Evolutionary conservation across 1,284 basidiomycete genomes (phyloP), one percentile per base, ranked within the genome.

Genomic region (Crepidotus sp.): DNA sequence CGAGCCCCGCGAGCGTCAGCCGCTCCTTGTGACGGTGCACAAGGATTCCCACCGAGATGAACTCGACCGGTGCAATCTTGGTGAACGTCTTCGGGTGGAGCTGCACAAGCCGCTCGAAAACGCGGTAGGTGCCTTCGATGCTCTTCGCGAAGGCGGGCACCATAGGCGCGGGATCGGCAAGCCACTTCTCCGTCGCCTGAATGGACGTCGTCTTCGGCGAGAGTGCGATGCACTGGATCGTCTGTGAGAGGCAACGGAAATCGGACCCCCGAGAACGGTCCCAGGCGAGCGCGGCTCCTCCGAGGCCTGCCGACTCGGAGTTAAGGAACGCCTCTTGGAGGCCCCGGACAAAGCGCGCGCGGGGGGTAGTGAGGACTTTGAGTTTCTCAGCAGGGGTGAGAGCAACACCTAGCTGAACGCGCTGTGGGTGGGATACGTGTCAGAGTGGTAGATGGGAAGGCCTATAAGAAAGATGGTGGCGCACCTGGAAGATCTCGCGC

Each of bases 341-440:
- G 9, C 66, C 61, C 21, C 78, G 73, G 21, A 82, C 61, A 50
- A 83, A 76, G 1, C 60, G 45, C 1, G 76, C 64, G 42, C 75
- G 72, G 0, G 69, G 68, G 0, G 73, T 72, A 40, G 62, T 71
- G 50, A 74, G 66, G 0, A 82, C 79, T 53, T 80, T 77, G 6
- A 86, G 67, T 59, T 80, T 83, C 59, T 85, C 80, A 43, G 83
- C 78, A 6, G 81, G 76, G 0, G 80, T 85, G n/a, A 86, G 67
- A 0, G 83, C 81, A 70, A 86, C 77, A 1, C 83, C 83, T 2
- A 86, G 65, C 62, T 87, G 83, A 3, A 87, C 83, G 33, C 83
- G 70, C 79, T 82, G 52, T 4, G 29, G 29, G n/a, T 29, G 6
- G 25, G 10, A n/a, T 17, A 17, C 8, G 14, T 30, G n/a, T 14